Base-by-base conservation (phyloP, 495 filamentous ascomycete species). In the Tuber umbilicatum region DNA sequence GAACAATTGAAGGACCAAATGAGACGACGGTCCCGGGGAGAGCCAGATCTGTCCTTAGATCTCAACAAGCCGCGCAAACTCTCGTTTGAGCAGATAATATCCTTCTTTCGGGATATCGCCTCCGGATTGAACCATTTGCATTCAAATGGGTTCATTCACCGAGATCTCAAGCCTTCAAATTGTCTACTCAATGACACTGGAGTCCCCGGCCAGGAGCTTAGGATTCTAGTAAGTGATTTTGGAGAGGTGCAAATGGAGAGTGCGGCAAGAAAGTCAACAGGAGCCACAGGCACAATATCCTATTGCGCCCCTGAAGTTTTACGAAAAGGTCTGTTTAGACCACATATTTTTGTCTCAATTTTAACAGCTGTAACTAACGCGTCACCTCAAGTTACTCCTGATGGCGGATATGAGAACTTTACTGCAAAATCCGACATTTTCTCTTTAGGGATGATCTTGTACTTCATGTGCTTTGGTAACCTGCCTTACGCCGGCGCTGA, bases 301-400 rank as follows among this genome's bases (percentile, higher is more conserved):
- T 99, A 97, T 83, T 98, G 96, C 83, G 96, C 95, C 0, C 95
- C 95, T 3, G 95, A 99, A 81, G 95, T 99, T 27, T 84, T 99
- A 43, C 89, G 87, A 64, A 89, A 86, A 74, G 89, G 80, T 80
- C 77, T 67, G 55, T 37, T 60, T n/a, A 5, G 19, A 60, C 50
- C 27, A n/a, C 35, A 31, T 21, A 5, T 5, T 68, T 64, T 0
- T 37, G 45, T 64, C 41, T 41, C 23, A 14, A 41, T 16, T 77
- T 68, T 71, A n/a, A 70, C 42, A 21, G 5, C 9, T 76, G 27
- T 72, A 14, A 47, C 39, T 31, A 55, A 39, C 19, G 70, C 80
- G 78, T 92, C 67, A 83, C 86, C 64, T 43, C 23, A 74, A 82
- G 81, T 93, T 68, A 83, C 85, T 60, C 86, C 89, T 0, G 87